phyloP scores from a whole-genome alignment of 495 filamentous ascomycete genomes.

The Barbatosphaeria neglecta region DNA sequence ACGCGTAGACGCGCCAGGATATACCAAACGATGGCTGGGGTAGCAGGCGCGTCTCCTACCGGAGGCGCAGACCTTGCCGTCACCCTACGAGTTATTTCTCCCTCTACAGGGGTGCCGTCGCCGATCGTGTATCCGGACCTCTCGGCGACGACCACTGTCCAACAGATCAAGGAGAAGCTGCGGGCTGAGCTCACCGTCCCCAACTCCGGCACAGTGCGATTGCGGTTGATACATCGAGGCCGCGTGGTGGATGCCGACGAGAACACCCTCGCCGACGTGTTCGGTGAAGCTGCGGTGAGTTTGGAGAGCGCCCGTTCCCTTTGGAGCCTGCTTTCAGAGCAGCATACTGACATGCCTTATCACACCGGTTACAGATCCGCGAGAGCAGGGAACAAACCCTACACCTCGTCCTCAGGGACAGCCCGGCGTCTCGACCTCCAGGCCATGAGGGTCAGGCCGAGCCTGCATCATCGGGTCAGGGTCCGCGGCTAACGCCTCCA shows the following conservation, averaged over 20 bases:
- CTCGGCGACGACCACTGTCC: constrained; percentile 44
- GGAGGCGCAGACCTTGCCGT: constrained; percentile 20
- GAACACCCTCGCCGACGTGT: constrained; percentile 44
- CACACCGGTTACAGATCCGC: constrained; percentile 29
- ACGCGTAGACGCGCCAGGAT: too few species aligned
- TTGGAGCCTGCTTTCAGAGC: background rate
- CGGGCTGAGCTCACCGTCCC: constrained; percentile 38
- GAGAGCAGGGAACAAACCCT: constrained; percentile 37
- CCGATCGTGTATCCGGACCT: constrained; percentile 43
- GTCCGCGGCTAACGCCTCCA: constrained; percentile 1
- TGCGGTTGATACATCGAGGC: constrained; percentile 58
- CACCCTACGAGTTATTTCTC: constrained; percentile 53
- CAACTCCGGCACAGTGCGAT: constrained; percentile 38
- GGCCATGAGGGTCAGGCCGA: background rate
- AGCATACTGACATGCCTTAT: constrained; percentile 2
- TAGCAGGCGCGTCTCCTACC: constrained; percentile 2
- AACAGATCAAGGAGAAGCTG: constrained; percentile 49
- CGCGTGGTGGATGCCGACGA: constrained; percentile 41
- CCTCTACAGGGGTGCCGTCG: constrained; percentile 43
- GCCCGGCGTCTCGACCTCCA: constrained; percentile 15
- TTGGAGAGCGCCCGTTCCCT: background rate
- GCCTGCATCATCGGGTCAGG: constrained; percentile 7
- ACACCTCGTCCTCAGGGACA: constrained; percentile 52
- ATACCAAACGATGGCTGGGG: constrained; percentile 11
- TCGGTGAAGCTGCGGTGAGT: constrained; percentile 46